Percentiles rank a stretch among this genome's conserved stretches.
Evolutionary conservation across 83 land plant genomes (phyloP).

Genomic region (Diphasiastrum complanatum): DNA sequence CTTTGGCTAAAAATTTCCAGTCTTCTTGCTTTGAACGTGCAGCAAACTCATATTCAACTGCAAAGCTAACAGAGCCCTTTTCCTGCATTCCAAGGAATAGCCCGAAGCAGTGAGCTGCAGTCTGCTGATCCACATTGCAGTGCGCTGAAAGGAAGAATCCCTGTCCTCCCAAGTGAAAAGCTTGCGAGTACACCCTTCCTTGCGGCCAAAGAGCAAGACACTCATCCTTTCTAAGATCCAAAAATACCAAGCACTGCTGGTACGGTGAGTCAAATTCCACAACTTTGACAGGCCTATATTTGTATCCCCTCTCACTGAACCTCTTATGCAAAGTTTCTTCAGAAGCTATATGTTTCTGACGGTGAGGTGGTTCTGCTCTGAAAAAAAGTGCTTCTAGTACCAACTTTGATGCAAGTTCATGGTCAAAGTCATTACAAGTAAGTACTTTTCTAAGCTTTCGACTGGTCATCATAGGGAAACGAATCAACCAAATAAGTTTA

Average conservation of each 20-base stretch:
- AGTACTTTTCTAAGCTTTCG: constrained; percentile 82
- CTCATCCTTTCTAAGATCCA: constrained; percentile 76
- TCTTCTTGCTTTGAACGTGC: constrained; percentile 56
- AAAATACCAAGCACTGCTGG: constrained; percentile 78
- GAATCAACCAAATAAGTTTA: constrained; percentile 57
- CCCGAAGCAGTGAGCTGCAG: constrained; percentile 79
- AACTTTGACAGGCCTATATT: constrained; percentile 84
- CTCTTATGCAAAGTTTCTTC: constrained; percentile 55
- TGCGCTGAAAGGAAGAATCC: constrained; percentile 92
- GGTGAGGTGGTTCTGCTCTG: constrained; percentile 80
- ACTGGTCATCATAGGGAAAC: constrained; percentile 88
- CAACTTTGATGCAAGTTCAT: constrained; percentile 66
- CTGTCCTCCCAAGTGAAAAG: constrained; percentile 86
- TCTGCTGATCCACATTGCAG: constrained; percentile 94
- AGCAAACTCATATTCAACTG: constrained; percentile 94
- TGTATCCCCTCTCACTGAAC: constrained; percentile 77
- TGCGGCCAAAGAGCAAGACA: constrained; percentile 71
- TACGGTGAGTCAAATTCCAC: constrained; percentile 73
- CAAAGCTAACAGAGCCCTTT: constrained; percentile 70
- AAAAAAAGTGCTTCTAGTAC: constrained; percentile 92
- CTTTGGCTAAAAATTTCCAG: constrained; percentile 65
- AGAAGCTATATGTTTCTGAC: constrained; percentile 56
- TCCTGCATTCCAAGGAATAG: constrained; percentile 97
- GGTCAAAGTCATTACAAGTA: constrained; percentile 70
- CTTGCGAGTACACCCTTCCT: constrained; percentile 89